These are phyloP conservation scores for Suillus weaverae DNA, from an alignment of 768 basidiomycete species.

Conservation along the genomic window DNA sequence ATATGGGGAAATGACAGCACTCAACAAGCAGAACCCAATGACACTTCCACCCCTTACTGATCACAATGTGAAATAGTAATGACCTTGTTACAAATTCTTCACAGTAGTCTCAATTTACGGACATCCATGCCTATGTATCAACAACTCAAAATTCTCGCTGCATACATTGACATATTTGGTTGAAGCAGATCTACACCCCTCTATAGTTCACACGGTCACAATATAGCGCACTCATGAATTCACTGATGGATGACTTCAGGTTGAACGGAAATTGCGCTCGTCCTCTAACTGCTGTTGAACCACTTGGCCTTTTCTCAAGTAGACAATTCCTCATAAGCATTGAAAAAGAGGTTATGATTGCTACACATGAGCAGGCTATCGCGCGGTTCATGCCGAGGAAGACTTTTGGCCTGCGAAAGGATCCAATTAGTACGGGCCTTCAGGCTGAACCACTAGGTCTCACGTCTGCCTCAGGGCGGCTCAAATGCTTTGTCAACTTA, in stretches of 20 bases:
- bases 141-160: not conserved
- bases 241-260: conserved; percentile 57
- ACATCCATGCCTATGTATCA: not conserved
- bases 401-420: no score
- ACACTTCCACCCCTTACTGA: not conserved
- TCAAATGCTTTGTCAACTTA: no score
- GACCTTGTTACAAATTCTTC: not conserved
- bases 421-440: no score
- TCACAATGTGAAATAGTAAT: not conserved
- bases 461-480: no score
- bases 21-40: not conserved
- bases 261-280: no score
- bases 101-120: not conserved
- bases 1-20: not conserved
- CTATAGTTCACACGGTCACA: not conserved
- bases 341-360: no score
- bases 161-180: not conserved
- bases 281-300: no score
- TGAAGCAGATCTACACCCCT: not conserved
- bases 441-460: no score
- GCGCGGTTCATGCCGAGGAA: no score
- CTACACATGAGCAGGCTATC: no score
- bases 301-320: no score
- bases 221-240: not conserved
- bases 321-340: no score